A percentile compares a stretch with the other conserved stretches of the same genome.
phyloP scores from a whole-genome alignment of 2,329 filamentous ascomycete genomes.

The Nothomitra cinnamomea region DNA sequence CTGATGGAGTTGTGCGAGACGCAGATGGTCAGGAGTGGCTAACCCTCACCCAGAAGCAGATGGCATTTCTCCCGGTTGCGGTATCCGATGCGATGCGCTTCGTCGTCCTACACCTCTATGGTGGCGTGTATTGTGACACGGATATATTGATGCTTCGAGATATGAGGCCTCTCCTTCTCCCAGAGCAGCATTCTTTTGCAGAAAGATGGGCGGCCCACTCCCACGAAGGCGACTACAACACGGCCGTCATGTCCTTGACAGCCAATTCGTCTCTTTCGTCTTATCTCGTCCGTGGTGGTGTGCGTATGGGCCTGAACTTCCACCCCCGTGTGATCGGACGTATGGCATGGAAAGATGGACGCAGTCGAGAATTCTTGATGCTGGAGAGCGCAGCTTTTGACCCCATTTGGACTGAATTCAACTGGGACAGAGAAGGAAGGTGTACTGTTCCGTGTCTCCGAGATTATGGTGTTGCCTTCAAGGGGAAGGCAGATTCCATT shows the following conservation, averaged over 20 bases:
- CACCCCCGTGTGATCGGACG: constrained; percentile 37
- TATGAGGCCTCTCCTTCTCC: constrained; percentile 34
- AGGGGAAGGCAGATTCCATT: constrained; percentile 27
- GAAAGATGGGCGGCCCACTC: constrained; percentile 37
- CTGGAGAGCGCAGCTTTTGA: constrained; percentile 40
- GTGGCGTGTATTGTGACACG: constrained; percentile 39
- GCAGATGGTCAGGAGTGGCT: constrained; percentile 34
- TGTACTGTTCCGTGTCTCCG: constrained; percentile 37
- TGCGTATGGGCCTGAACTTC: constrained; percentile 40
- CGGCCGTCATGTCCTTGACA: constrained; percentile 36
- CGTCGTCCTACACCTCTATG: constrained; percentile 35
- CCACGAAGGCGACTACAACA: constrained; percentile 37
- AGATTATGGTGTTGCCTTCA: constrained; percentile 35
- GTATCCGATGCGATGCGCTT: constrained; percentile 39
- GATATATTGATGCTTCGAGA: constrained; percentile 37
- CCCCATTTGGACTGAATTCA: constrained; percentile 40
- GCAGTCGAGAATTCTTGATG: constrained; percentile 37
- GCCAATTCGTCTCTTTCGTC: constrained; percentile 38
- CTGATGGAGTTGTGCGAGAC: constrained; percentile 34
- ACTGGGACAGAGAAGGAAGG: constrained; percentile 32
- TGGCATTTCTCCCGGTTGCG: constrained; percentile 40
- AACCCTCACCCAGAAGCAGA: constrained; percentile 34
- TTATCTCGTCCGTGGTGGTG: constrained; percentile 36
- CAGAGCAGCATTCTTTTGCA: constrained; percentile 32
- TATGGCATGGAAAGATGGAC: constrained; percentile 38